These are phyloP conservation scores for Trichoderma sp. DNA, from an alignment of 2,329 filamentous ascomycete genomes.

Conservation along the genomic window DNA sequence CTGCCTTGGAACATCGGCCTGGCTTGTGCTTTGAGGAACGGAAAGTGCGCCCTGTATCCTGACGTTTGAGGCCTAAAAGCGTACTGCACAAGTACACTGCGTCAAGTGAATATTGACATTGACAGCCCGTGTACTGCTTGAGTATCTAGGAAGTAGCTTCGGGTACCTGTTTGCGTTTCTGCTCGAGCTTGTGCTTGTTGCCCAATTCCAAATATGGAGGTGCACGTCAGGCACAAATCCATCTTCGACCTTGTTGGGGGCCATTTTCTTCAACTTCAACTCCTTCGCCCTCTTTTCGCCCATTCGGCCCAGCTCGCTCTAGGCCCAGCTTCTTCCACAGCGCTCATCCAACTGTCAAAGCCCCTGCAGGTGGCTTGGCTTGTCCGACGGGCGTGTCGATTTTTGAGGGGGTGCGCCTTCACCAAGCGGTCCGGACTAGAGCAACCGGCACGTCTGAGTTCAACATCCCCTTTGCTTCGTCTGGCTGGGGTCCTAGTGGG, in stretches of 20 bases:
- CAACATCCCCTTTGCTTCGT: constrained; percentile 21
- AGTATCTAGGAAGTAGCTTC: neutral
- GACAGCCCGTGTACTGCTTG: neutral
- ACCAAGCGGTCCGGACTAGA: constrained; percentile 16
- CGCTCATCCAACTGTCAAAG: constrained; percentile 12
- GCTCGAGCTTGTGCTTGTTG: neutral
- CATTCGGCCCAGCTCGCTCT: neutral
- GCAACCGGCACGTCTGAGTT: constrained; percentile 30
- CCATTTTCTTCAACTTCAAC: neutral
- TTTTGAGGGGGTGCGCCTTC: constrained; percentile 14
- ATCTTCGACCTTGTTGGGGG: neutral
- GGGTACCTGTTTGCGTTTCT: neutral
- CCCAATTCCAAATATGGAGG: neutral
- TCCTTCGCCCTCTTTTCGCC: neutral
- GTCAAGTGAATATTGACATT: neutral
- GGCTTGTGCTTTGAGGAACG: neutral
- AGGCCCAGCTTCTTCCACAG: neutral
- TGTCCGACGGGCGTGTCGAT: constrained; percentile 21
- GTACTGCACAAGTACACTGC: neutral
- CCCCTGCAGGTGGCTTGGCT: constrained; percentile 28
- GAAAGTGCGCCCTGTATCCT: neutral
- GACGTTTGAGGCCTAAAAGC: neutral
- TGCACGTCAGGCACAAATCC: neutral
- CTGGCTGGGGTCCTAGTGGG: neutral
- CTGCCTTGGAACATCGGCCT: neutral